phyloP scores from a whole-genome alignment of 2,329 filamentous ascomycete species.

The Byssoonygena ceratinophila region DNA sequence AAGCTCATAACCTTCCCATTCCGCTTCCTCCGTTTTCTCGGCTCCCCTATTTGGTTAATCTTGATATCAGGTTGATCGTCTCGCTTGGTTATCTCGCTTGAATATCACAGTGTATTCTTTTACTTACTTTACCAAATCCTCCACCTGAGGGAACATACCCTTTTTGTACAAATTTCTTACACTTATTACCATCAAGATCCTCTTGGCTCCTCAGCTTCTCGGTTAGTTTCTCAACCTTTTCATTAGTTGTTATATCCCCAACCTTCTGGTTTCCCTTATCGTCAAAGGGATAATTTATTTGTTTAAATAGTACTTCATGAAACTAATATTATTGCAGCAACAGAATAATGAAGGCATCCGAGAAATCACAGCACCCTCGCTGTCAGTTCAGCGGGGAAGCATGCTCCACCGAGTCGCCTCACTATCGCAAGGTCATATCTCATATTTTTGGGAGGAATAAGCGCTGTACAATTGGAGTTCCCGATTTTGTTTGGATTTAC shows the following conservation, averaged over 20 bases:
- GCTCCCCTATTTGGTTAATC: not conserved
- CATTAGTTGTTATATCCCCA: not conserved
- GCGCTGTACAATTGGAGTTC: constrained; percentile 59
- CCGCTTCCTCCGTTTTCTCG: not conserved
- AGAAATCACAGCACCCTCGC: not conserved
- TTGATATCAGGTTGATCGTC: not conserved
- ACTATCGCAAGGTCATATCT: constrained; percentile 63
- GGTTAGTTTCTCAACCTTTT: not conserved
- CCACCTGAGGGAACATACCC: not conserved
- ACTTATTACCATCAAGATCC: not conserved
- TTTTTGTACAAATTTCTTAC: not conserved
- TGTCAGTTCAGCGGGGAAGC: constrained; percentile 19
- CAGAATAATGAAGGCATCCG: constrained; percentile 1
- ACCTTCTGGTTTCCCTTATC: too few species aligned
- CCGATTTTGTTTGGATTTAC: constrained; percentile 59
- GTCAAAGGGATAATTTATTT: too few species aligned
- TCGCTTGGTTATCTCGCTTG: not conserved
- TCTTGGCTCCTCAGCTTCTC: too few species aligned
- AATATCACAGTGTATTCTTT: not conserved
- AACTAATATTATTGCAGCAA: not conserved
- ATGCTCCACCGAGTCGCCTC: constrained; percentile 29
- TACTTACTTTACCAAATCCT: not conserved
- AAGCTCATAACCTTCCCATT: not conserved
- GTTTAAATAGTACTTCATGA: too few species aligned
- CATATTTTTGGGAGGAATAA: constrained; percentile 81